Percentiles rank a stretch among this genome's conserved stretches.
Evolutionary conservation across 805 yeast species (phyloP).

Genomic region (Candida cerambycidarum): DNA sequence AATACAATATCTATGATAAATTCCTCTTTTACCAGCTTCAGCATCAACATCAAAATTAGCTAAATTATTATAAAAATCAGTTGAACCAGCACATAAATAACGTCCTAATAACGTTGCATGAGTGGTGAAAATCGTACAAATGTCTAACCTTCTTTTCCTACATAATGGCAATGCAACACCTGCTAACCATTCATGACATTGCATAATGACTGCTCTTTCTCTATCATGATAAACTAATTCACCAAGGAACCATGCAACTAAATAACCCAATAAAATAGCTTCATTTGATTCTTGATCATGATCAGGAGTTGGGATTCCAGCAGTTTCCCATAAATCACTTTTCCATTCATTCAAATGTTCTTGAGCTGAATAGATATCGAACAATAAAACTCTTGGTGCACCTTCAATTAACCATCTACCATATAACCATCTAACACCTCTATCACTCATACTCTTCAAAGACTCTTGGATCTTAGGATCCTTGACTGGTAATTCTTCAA

Average conservation of each 20-base stretch:
- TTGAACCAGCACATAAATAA: constrained; percentile 93
- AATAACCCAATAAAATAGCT: constrained; percentile 87
- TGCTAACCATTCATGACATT: constrained; percentile 98
- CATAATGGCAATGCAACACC: constrained; percentile 94
- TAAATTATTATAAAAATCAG: constrained; percentile 91
- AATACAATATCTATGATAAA: constrained; percentile 93
- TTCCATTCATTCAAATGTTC: constrained; percentile 86
- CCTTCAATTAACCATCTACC: constrained; percentile 98
- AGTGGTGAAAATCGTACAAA: constrained; percentile 93
- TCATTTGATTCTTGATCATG: constrained; percentile 87
- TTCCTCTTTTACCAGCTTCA: constrained; percentile 97
- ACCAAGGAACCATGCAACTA: constrained; percentile 96
- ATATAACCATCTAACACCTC: constrained; percentile 82
- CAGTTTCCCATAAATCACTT: constrained; percentile 83
- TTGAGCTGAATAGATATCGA: constrained; percentile 78
- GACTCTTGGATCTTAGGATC: constrained; percentile 59
- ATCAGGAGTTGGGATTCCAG: constrained; percentile 92
- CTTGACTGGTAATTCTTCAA: constrained; percentile 66
- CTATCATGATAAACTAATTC: constrained; percentile 84
- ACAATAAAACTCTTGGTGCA: constrained; percentile 88
- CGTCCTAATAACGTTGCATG: constrained; percentile 96
- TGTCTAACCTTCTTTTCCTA: constrained; percentile 86
- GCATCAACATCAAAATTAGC: constrained; percentile 91
- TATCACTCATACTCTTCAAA: constrained; percentile 71
- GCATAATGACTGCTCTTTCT: constrained; percentile 87